Conservation (phyloP, 768 basidiomycete genomes). For the Termitomyces sp. region DNA sequence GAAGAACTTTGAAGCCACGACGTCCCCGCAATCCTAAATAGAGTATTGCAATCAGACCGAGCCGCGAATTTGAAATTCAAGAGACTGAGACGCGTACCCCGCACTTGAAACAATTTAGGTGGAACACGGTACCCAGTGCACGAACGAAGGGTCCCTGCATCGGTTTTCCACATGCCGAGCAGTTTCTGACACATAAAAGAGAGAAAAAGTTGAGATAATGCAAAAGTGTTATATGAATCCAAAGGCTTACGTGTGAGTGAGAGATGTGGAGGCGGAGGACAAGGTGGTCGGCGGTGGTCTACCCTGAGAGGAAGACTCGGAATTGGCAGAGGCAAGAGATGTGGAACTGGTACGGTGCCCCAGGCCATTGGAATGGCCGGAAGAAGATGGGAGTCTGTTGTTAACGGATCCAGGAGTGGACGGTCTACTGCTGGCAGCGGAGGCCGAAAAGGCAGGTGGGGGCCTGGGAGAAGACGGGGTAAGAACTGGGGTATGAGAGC, state of each 20-base stretch:
- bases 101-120: constrained; percentile 98
- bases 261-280: constrained; percentile 51
- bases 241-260: constrained; percentile 52
- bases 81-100: constrained; percentile 52
- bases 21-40: constrained; percentile 86
- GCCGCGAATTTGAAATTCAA: constrained; percentile 6
- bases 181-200: constrained; percentile 42
- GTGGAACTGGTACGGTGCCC: constrained; percentile 38
- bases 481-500: constrained; percentile 20
- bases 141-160: constrained; percentile 97
- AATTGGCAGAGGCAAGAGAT: constrained; percentile 52
- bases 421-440: constrained; percentile 45
- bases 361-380: constrained; percentile 47
- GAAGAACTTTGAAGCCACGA: constrained; percentile 98
- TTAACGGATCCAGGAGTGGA: constrained; percentile 49
- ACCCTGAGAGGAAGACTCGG: constrained; percentile 45
- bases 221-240: constrained; percentile 6
- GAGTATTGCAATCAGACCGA: not conserved
- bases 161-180: constrained; percentile 70
- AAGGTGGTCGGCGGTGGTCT: constrained; percentile 46
- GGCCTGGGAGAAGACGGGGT: constrained; percentile 38
- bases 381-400: constrained; percentile 46
- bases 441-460: constrained; percentile 41
- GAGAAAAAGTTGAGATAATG: constrained; percentile 21
- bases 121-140: constrained; percentile 89